Conservation (phyloP, 495 filamentous ascomycete species). For the Penicillium paxilli region DNA sequence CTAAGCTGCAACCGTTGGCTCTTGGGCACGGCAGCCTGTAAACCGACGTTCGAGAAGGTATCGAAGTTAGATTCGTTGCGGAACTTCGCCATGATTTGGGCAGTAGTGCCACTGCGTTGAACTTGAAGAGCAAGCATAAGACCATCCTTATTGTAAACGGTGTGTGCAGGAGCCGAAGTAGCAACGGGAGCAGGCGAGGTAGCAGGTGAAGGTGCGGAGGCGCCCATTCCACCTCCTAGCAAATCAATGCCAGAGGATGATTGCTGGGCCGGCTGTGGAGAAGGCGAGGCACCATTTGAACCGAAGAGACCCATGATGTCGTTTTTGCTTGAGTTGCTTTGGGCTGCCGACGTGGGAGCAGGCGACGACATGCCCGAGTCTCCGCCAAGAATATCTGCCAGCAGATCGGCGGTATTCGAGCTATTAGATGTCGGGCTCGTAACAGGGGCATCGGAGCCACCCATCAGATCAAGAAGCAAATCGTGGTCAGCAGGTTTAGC, state of each 20-base stretch:
- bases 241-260: constrained; percentile 51
- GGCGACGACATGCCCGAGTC: constrained; percentile 53
- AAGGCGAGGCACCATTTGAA: constrained; percentile 42
- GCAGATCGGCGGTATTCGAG: constrained; percentile 76
- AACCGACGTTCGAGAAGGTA: constrained; percentile 65
- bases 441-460: constrained; percentile 65
- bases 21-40: constrained; percentile 96
- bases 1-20: constrained; percentile 88
- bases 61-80: constrained; percentile 67
- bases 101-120: constrained; percentile 70
- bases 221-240: constrained; percentile 43
- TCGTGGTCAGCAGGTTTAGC: constrained; percentile 86
- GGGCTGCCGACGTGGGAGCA: constrained; percentile 52
- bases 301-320: constrained; percentile 86
- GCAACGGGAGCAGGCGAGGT: constrained; percentile 42
- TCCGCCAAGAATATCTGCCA: constrained; percentile 76
- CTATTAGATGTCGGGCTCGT: constrained; percentile 59
- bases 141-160: constrained; percentile 83
- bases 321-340: constrained; percentile 55
- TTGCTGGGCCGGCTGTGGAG: constrained; percentile 33
- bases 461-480: constrained; percentile 89
- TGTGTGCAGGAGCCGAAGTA: constrained; percentile 47
- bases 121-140: constrained; percentile 76
- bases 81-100: constrained; percentile 81
- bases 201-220: constrained; percentile 40